These are phyloP conservation scores for Mortierella antarctica DNA, from an alignment of 192 early-diverging fungal species.

Conservation along the genomic window DNA sequence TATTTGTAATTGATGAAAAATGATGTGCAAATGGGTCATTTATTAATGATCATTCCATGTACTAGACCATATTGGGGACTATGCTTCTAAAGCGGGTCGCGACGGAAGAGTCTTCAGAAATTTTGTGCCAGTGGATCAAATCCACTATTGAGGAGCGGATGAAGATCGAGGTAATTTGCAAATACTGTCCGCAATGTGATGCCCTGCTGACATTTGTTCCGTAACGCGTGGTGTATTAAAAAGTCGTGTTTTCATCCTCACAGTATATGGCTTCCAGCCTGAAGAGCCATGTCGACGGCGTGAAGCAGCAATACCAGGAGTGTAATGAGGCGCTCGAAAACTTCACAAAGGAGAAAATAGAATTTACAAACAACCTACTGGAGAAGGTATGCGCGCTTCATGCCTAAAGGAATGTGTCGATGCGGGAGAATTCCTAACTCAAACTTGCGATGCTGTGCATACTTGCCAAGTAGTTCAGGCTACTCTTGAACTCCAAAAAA, in stretches of 20 bases:
- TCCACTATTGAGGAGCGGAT: slow-evolving; percentile 38
- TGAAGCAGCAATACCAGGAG: slow-evolving; percentile 26
- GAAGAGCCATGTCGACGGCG: slow-evolving; percentile 1
- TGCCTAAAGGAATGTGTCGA: neutral
- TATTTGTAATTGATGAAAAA: neutral
- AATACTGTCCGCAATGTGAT: too few species aligned
- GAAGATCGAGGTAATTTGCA: slow-evolving; percentile 15
- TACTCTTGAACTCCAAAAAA: slow-evolving; percentile 39
- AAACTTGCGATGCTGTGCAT: neutral
- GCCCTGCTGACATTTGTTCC: neutral
- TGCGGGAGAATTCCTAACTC: too few species aligned
- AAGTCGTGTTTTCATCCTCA: neutral
- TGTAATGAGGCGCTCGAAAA: slow-evolving; percentile 13
- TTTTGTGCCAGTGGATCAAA: slow-evolving; percentile 33
- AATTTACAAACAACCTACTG: slow-evolving; percentile 16
- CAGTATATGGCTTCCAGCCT: slow-evolving; percentile 21
- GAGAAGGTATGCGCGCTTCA: slow-evolving; percentile 25
- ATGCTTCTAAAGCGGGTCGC: slow-evolving; percentile 20
- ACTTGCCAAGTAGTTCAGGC: slow-evolving; percentile 17
- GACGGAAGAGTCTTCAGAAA: slow-evolving; percentile 20
- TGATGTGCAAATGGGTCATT: neutral
- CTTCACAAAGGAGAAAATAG: slow-evolving; percentile 16
- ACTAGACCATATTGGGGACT: slow-evolving; percentile 36
- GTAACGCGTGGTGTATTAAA: neutral
- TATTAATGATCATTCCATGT: neutral